phyloP scores from a whole-genome alignment of 768 basidiomycete genomes.

The Tephrocybe sp. region DNA sequence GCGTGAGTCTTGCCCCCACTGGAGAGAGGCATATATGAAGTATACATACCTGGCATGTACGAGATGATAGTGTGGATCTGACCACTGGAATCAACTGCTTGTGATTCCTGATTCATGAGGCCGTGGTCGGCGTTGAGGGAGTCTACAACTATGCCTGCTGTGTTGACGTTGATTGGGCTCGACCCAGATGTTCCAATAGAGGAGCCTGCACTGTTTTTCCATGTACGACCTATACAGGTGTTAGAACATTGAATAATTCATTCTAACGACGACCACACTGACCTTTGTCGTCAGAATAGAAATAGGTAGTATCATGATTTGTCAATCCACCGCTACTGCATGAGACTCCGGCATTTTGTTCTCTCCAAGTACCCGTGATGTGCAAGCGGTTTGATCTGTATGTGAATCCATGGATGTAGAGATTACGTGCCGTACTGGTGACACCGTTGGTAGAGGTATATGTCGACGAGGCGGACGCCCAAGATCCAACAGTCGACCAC shows the following conservation, averaged over 20 bases:
- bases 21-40: neutral
- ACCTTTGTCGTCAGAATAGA: slow-evolving; percentile 47
- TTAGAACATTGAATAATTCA: neutral
- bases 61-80: slow-evolving; percentile 47
- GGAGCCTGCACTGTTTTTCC: slow-evolving; percentile 41
- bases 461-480: slow-evolving; percentile 42
- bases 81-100: slow-evolving; percentile 42
- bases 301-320: slow-evolving; percentile 46
- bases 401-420: slow-evolving; percentile 49
- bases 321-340: slow-evolving; percentile 43
- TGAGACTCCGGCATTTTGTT: slow-evolving; percentile 39
- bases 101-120: slow-evolving; percentile 52
- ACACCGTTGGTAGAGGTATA: slow-evolving; percentile 42
- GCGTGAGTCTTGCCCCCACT: neutral
- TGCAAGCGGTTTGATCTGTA: slow-evolving; percentile 35
- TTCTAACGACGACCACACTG: neutral
- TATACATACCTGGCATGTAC: slow-evolving; percentile 38
- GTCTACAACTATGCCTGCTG: slow-evolving; percentile 41
- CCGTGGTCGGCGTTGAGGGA: slow-evolving; percentile 45
- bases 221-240: slow-evolving; percentile 35
- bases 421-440: slow-evolving; percentile 38
- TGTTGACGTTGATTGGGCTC: slow-evolving; percentile 40
- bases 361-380: slow-evolving; percentile 48
- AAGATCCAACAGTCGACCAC: slow-evolving; percentile 45
- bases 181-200: slow-evolving; percentile 39